Evolutionary conservation across 768 basidiomycete species (phyloP), one percentile per base, ranked within the genome.

Genomic region (Fomitopsis pulvina): DNA sequence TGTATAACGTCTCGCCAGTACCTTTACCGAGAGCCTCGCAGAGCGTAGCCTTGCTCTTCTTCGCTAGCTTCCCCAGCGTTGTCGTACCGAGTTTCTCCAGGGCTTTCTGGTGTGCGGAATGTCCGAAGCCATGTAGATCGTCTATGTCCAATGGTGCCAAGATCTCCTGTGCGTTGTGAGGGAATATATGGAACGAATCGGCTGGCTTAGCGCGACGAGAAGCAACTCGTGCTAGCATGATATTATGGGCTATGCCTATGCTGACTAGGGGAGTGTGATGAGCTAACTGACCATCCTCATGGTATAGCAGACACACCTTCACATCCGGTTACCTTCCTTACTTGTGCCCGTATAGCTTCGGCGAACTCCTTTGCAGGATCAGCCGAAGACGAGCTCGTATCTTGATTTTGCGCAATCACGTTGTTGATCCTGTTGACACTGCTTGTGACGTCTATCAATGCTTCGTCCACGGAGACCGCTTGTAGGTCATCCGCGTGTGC

Each of bases 381-480:
- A 0, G 57, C 43, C 12, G 54, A 43, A 52, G 51, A 50, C 9
- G 34, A 28, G 2, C 48, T 43, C 8, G 26, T 21, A 55, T 59
- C 53, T 64, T 63, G 20, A 52, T 55, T 42, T 62, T 65, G 32
- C 68, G 63, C 52, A 70, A 60, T 50, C 34, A 54, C 56, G 1
- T 52, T 47, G 6, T 56, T 54, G 51, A 65, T 63, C 34, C 66
- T 74, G 11, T 68, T 71, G 34, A 88, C 76, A 0, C 75, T 71
- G 3, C 68, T 75, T 0, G 89, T 84, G 14, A 94, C 90, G 50
- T 97, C 94, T 52, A 98, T 82, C 21, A 97, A 75, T 0, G 92
- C 95, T 63, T 99, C 96, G 53, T 99, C 96, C 4, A 98, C 89
- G 1, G 92, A 95, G 14, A 97, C 94, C 1, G 94, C 93, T 68